A percentile compares a stretch with the other conserved stretches of the same genome.
These are phyloP conservation scores for Metarhizium brunneum DNA, from an alignment of 2,329 filamentous ascomycete species.

Conservation along the genomic window DNA sequence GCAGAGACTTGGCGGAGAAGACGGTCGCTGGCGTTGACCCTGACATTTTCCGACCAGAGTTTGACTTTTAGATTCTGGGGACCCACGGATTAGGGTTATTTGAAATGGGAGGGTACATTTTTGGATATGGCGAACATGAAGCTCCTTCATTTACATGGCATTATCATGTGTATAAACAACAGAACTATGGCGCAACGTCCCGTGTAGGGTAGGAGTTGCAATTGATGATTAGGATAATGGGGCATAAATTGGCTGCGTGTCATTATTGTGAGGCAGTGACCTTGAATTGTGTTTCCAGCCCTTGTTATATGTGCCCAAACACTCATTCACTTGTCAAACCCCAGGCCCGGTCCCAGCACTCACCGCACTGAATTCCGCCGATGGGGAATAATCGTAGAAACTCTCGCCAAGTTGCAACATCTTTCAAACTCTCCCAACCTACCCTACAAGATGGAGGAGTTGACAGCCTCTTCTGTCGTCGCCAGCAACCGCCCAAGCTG, in stretches of 20 bases:
- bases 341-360: too few relatives aligned
- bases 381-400: too few relatives aligned
- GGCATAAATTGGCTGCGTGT: not conserved
- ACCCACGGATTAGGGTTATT: too few relatives aligned
- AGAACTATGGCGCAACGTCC: not conserved
- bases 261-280: not conserved
- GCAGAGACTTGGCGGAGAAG: slow-evolving; percentile 77
- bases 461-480: too few relatives aligned
- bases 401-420: too few relatives aligned
- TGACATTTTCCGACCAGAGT: slow-evolving; percentile 77
- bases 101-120: not conserved
- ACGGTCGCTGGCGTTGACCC: slow-evolving; percentile 88
- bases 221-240: not conserved
- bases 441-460: too few relatives aligned
- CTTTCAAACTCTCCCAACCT: too few relatives aligned
- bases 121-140: not conserved
- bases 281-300: too few relatives aligned
- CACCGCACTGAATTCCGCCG: too few relatives aligned
- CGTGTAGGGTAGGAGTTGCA: not conserved
- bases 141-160: not conserved
- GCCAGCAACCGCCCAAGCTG: too few relatives aligned
- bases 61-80: slow-evolving; percentile 57
- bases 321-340: too few relatives aligned
- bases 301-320: too few relatives aligned
- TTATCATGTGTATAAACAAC: not conserved